Base-by-base conservation (phyloP, 352 stramenopile species). In the Globisporangium solare region DNA sequence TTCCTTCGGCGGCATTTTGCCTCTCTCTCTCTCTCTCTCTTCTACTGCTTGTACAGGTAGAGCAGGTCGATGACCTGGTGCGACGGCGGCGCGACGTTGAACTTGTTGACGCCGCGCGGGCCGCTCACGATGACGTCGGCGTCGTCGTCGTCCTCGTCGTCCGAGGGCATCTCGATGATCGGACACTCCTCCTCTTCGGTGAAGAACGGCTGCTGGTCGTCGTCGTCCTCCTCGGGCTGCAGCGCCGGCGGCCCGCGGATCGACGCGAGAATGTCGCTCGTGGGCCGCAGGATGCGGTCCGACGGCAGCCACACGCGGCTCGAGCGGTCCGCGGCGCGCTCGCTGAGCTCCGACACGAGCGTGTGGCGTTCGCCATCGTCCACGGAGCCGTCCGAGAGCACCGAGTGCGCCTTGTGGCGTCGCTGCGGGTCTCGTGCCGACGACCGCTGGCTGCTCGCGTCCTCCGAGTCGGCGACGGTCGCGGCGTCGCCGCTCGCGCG, bases 231-330 rank as follows among this genome's bases (percentile, higher is more conserved):
- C 40, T 61, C 56, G 8, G 57, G 57, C 15, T 58, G 39, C 57
- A 10, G 5, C 27, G 27, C 27, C 27, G 27, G 27, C 7, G 27
- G 27, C 27, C 42, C 41, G 20, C 49, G 41, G 41, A 58, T 58
- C 27, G 51, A 40, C 22, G 55, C 55, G 7, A 61, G 22, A 4
- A 61, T 32, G 47, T 58, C 57, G 27, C 42, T 46, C 27, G 50
- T 58, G 18, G 40, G 49, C 2, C 57, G 57, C 18, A 56, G 42
- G 12, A 58, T 31, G n/a, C 49, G 27, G 35, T 63, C 57, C 41
- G 57, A 58, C 11, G 57, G 57, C 57, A 63, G 31, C 57, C 57
- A 63, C 45, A 63, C 53, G 15, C 57, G 57, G 14, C 55, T 61
- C 37, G 55, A 55, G 8, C 55, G 55, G 27, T 61, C 55, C 22